These are phyloP conservation scores for Guyanaporus albipodus DNA, from an alignment of 768 basidiomycete genomes.

Conservation along the genomic window DNA sequence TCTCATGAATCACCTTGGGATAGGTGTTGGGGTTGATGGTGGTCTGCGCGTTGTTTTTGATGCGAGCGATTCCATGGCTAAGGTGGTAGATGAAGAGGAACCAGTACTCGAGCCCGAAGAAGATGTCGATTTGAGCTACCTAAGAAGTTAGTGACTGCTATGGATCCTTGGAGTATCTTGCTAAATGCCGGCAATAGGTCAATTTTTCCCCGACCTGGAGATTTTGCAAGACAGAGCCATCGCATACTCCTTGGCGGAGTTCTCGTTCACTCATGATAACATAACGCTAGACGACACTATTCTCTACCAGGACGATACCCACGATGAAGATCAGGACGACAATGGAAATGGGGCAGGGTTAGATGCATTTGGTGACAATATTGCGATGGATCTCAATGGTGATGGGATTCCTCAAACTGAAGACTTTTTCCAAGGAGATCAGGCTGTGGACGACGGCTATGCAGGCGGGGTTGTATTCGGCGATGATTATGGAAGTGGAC, in stretches of 20 bases:
- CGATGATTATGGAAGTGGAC: slow-evolving; percentile 38
- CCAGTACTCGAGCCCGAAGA: slow-evolving; percentile 65
- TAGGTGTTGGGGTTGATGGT: slow-evolving; percentile 75
- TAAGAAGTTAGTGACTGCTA: slow-evolving; percentile 48
- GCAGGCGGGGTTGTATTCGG: slow-evolving; percentile 38
- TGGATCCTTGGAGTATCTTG: neutral
- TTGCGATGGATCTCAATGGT: slow-evolving; percentile 40
- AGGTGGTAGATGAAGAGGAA: slow-evolving; percentile 67
- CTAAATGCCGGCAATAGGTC: slow-evolving; percentile 36
- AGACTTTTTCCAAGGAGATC: slow-evolving; percentile 67
- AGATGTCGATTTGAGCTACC: slow-evolving; percentile 57
- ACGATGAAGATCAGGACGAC: slow-evolving; percentile 33
- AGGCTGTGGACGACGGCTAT: slow-evolving; percentile 49
- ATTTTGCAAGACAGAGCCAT: slow-evolving; percentile 67
- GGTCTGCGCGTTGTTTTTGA: slow-evolving; percentile 92
- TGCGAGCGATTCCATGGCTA: slow-evolving; percentile 85
- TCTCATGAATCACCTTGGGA: slow-evolving; percentile 90
- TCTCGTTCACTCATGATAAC: slow-evolving; percentile 72
- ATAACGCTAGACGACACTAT: slow-evolving; percentile 60
- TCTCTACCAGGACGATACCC: slow-evolving; percentile 55
- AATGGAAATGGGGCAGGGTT: slow-evolving; percentile 27
- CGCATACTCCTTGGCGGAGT: slow-evolving; percentile 73
- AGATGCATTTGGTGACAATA: slow-evolving; percentile 19
- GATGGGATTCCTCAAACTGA: slow-evolving; percentile 41
- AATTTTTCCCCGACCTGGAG: slow-evolving; percentile 71